phyloP scores from a whole-genome alignment of 257 asterid genomes.

The Voacanga thouarsii region DNA sequence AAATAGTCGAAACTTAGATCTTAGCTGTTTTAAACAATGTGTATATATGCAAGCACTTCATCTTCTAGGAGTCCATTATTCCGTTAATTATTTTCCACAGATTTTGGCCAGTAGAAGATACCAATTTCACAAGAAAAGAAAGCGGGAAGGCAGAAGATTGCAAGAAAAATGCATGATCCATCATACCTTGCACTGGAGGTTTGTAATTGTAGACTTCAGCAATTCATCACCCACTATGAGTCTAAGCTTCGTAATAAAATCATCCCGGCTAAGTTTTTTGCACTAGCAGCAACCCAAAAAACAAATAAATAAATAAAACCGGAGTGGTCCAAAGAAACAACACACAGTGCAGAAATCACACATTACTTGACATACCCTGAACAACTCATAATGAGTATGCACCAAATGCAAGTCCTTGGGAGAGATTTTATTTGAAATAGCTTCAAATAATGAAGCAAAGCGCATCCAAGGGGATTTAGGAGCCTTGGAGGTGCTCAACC shows the following conservation, averaged over 20 bases:
- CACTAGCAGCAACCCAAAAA: slow-evolving; percentile 16
- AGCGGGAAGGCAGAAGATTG: not conserved
- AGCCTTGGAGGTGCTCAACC: slow-evolving; percentile 19
- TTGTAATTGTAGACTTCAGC: slow-evolving; percentile 30
- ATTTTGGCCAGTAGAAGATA: not conserved
- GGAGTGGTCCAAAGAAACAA: not conserved
- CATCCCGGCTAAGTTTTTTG: slow-evolving; percentile 31
- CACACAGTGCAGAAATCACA: not conserved
- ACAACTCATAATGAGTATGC: slow-evolving; percentile 28
- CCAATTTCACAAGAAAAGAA: slow-evolving; percentile 3
- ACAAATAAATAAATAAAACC: slow-evolving; percentile 1
- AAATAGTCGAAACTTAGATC: not conserved
- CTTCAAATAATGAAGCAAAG: slow-evolving; percentile 32
- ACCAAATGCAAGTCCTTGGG: slow-evolving; percentile 26
- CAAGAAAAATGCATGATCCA: not conserved
- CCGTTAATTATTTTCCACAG: not conserved
- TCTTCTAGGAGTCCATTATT: not conserved
- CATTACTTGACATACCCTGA: slow-evolving; percentile 29
- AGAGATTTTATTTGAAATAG: slow-evolving; percentile 31
- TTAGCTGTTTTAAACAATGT: not conserved
- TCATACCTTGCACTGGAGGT: slow-evolving; percentile 31
- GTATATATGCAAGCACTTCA: not conserved
- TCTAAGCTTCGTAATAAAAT: slow-evolving; percentile 35
- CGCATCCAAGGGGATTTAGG: slow-evolving; percentile 47
- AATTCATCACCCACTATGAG: slow-evolving; percentile 34